Evolutionary conservation across 345 rosid species (phyloP).

Genomic region (Rhodamnia rubescens): DNA sequence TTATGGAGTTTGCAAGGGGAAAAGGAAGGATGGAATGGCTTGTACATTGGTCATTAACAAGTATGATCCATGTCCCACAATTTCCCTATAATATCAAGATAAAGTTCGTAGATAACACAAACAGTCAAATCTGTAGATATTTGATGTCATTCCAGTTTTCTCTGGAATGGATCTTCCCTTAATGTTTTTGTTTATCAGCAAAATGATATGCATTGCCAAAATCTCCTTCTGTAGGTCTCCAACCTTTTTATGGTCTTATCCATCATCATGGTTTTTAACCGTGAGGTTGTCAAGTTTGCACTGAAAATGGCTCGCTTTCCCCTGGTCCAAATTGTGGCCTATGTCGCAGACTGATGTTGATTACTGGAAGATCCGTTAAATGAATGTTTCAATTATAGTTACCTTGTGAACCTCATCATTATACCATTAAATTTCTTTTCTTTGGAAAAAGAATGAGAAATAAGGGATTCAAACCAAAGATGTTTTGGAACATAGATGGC

Average conservation of each 20-base stretch:
- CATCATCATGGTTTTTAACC: background rate
- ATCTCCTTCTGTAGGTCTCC: background rate
- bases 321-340: background rate
- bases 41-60: slow-evolving; percentile 67
- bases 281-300: background rate
- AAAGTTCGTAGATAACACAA: background rate
- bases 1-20: slow-evolving; percentile 79
- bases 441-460: background rate
- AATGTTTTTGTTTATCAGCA: background rate
- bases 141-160: background rate
- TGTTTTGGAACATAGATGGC: background rate
- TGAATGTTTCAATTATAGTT: background rate
- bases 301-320: background rate
- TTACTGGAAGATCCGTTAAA: background rate
- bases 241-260: background rate
- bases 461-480: background rate
- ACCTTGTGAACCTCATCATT: background rate
- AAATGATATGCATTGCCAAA: background rate
- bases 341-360: background rate
- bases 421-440: background rate
- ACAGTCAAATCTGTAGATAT: background rate
- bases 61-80: slow-evolving; percentile 17
- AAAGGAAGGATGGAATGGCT: slow-evolving; percentile 64
- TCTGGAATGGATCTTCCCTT: background rate
- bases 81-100: background rate